Conservation (phyloP, 2,329 filamentous ascomycete genomes). For the Allantophomopsis cytisporea region DNA sequence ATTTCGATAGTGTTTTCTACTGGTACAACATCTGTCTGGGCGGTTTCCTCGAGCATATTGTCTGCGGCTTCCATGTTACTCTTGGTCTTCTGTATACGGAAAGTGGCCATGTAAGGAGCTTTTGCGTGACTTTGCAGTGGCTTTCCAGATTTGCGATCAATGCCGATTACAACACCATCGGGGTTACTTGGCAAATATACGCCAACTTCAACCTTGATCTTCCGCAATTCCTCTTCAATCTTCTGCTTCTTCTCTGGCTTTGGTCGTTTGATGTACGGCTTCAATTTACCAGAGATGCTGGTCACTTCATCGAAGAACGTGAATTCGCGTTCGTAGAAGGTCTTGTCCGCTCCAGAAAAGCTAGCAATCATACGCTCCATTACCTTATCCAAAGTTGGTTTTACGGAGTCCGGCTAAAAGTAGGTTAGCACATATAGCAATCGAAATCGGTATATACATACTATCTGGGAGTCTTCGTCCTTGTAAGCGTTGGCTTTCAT, state of each 20-base stretch:
- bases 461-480: slow-evolving; percentile 80
- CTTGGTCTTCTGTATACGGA: slow-evolving; percentile 80
- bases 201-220: slow-evolving; percentile 92
- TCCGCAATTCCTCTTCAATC: slow-evolving; percentile 94
- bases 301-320: slow-evolving; percentile 98
- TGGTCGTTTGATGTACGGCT: slow-evolving; percentile 78
- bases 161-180: slow-evolving; percentile 92
- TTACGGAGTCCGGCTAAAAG: slow-evolving; percentile 68
- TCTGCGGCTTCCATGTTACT: slow-evolving; percentile 35
- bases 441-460: slow-evolving; percentile 28
- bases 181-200: slow-evolving; percentile 97
- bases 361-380: slow-evolving; percentile 71
- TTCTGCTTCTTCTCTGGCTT: slow-evolving; percentile 99
- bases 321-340: slow-evolving; percentile 91
- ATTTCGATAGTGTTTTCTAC: slow-evolving; percentile 61
- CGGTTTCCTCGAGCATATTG: slow-evolving; percentile 33
- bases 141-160: slow-evolving; percentile 95
- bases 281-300: slow-evolving; percentile 85
- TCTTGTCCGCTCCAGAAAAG: slow-evolving; percentile 66
- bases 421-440: slow-evolving; percentile 5
- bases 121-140: slow-evolving; percentile 96
- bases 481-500: slow-evolving; percentile 99
- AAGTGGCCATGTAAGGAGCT: slow-evolving; percentile 97
- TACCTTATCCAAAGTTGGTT: slow-evolving; percentile 85
- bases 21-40: slow-evolving; percentile 20